Conservation (phyloP, 352 stramenopile genomes). For the Phytophthora melonis region DNA sequence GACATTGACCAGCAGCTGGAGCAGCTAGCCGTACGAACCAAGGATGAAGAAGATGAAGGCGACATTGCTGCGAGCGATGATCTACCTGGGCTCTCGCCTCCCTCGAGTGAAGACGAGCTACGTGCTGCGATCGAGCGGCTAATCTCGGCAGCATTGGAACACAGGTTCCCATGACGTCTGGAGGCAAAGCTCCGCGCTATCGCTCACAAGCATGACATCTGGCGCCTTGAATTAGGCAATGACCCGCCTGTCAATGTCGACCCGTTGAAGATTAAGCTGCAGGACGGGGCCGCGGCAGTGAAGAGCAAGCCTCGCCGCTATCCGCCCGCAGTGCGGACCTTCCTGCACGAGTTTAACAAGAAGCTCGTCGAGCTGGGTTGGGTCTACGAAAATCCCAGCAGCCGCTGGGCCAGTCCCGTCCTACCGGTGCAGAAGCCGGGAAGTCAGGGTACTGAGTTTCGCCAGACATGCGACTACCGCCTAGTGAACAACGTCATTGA, state of each 20-base stretch:
- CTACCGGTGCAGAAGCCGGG: no score
- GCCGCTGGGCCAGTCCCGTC: no score
- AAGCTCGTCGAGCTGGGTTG: no score
- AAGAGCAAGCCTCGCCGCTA: conserved; percentile 6
- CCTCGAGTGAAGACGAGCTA: no score
- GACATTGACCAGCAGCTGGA: no score
- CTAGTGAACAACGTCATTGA: no score
- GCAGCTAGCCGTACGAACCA: not conserved
- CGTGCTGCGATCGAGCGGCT: not conserved
- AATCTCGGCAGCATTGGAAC: not conserved
- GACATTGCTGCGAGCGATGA: no score
- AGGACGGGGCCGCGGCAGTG: not conserved
- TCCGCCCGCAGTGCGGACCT: conserved; percentile 5
- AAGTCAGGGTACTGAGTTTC: no score
- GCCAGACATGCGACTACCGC: no score
- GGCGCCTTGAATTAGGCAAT: not conserved
- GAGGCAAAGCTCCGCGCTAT: not conserved
- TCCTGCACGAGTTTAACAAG: no score
- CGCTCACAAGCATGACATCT: conserved; percentile 2
- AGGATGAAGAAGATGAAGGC: not conserved
- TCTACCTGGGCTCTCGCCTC: no score
- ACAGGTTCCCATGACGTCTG: not conserved
- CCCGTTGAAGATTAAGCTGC: not conserved
- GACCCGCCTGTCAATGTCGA: not conserved
- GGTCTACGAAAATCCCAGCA: no score